Evolutionary conservation across 2,329 filamentous ascomycete genomes (phyloP).

Genomic region (Pyrenophora teres): DNA sequence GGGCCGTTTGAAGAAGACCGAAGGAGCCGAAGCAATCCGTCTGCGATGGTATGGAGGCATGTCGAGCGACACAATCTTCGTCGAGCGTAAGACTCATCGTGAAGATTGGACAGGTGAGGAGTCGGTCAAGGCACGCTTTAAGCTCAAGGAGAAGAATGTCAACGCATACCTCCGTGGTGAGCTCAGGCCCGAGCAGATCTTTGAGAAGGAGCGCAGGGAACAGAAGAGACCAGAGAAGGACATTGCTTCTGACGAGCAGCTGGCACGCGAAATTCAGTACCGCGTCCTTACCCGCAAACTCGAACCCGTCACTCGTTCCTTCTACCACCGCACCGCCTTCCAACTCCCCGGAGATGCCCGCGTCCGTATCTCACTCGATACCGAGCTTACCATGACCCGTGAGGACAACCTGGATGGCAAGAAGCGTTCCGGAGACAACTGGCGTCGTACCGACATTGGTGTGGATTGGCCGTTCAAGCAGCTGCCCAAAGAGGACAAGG

Average conservation of each 20-base stretch:
- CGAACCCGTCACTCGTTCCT: conserved; percentile 87
- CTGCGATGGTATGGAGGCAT: conserved; percentile 97
- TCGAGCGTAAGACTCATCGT: conserved; percentile 96
- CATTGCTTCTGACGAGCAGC: conserved; percentile 85
- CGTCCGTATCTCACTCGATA: conserved; percentile 95
- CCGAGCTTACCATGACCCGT: conserved; percentile 90
- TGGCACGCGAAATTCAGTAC: conserved; percentile 93
- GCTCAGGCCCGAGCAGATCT: conserved; percentile 83
- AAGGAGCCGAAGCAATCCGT: conserved; percentile 95
- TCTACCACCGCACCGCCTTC: conserved; percentile 98
- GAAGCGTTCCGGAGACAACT: conserved; percentile 79
- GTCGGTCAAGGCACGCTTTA: conserved; percentile 95
- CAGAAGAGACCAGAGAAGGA: conserved; percentile 92
- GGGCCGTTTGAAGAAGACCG: conserved; percentile 94
- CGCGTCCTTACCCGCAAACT: conserved; percentile 86
- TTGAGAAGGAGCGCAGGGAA: conserved; percentile 94
- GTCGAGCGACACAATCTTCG: conserved; percentile 92
- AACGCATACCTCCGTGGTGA: conserved; percentile 87
- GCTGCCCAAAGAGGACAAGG: conserved; percentile 80
- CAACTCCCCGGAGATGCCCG: conserved; percentile 95
- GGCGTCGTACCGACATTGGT: conserved; percentile 96
- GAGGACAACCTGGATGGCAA: conserved; percentile 92
- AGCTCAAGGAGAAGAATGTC: conserved; percentile 95
- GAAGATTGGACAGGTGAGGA: conserved; percentile 99
- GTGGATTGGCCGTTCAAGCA: conserved; percentile 95